Percentiles rank a stretch among this genome's conserved stretches.
phyloP scores from a whole-genome alignment of 1,284 basidiomycete species.

The Pseudozyma tsukubaensis region DNA sequence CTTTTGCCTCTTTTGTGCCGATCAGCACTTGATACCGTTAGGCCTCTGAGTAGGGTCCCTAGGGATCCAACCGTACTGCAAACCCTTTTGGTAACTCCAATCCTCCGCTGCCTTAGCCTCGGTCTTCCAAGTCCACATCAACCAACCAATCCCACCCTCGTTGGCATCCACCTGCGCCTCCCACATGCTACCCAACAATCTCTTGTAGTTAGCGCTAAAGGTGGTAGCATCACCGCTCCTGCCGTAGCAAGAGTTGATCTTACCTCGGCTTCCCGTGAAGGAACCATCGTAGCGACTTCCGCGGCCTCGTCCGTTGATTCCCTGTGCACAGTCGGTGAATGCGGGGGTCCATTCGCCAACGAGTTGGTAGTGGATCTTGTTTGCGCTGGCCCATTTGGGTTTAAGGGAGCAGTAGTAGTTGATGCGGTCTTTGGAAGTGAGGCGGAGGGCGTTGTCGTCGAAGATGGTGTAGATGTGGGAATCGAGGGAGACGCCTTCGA shows the following conservation, averaged over 20 bases:
- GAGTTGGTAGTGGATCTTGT: slow-evolving; percentile 57
- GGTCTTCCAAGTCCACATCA: slow-evolving; percentile 88
- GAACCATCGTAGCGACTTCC: slow-evolving; percentile 85
- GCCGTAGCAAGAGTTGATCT: slow-evolving; percentile 78
- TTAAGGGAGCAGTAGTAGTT: slow-evolving; percentile 59
- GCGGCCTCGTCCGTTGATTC: slow-evolving; percentile 75
- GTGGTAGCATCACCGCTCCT: slow-evolving; percentile 78
- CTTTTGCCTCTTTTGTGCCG: neutral
- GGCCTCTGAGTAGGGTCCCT: slow-evolving; percentile 46
- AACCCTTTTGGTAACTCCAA: slow-evolving; percentile 66
- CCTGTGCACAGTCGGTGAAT: slow-evolving; percentile 85
- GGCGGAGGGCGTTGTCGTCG: slow-evolving; percentile 35
- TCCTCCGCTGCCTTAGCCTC: slow-evolving; percentile 60
- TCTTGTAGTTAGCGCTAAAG: slow-evolving; percentile 84
- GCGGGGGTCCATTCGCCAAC: slow-evolving; percentile 72
- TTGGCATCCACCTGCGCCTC: slow-evolving; percentile 77
- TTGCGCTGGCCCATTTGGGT: slow-evolving; percentile 45
- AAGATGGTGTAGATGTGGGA: slow-evolving; percentile 68
- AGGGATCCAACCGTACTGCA: slow-evolving; percentile 65
- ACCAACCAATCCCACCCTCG: slow-evolving; percentile 75
- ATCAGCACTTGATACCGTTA: slow-evolving; percentile 31
- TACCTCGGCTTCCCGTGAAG: slow-evolving; percentile 69
- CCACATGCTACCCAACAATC: slow-evolving; percentile 83
- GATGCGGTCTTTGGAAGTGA: slow-evolving; percentile 53
- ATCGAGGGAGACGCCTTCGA: slow-evolving; percentile 80